Percentiles rank a stretch among this genome's conserved stretches.
These are phyloP conservation scores for Hyphochytrium catenoides DNA, from an alignment of 352 stramenopile genomes.

Conservation along the genomic window DNA sequence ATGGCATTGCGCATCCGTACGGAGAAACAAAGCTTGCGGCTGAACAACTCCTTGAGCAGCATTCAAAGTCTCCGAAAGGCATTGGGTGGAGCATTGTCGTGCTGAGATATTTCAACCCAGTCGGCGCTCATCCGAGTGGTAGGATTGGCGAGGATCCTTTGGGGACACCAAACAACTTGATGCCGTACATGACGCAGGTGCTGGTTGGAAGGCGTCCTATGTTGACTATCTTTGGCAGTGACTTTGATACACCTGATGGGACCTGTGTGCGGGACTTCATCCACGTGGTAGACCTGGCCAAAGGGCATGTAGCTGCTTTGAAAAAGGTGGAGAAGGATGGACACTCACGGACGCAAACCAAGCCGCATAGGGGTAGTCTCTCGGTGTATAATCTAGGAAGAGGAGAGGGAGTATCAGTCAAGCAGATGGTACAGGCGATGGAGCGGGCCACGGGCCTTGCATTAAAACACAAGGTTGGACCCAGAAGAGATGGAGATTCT, in stretches of 20 bases:
- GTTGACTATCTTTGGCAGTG: conserved; percentile 65
- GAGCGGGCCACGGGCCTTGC: conserved; percentile 35
- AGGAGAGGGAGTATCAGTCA: conserved; percentile 38
- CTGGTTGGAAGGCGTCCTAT: conserved; percentile 35
- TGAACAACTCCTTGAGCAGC: conserved; percentile 58
- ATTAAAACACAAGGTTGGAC: conserved; percentile 23
- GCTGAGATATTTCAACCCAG: conserved; percentile 77
- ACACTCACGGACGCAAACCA: conserved; percentile 7
- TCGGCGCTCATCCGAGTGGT: conserved; percentile 53
- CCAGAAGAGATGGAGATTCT: conserved; percentile 41
- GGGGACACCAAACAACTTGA: conserved; percentile 68
- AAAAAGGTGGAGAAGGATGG: conserved; percentile 16
- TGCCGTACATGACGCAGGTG: conserved; percentile 66
- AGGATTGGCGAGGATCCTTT: conserved; percentile 66
- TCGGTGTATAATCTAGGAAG: conserved; percentile 58
- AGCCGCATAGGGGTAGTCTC: conserved; percentile 11
- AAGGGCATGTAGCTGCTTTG: conserved; percentile 49
- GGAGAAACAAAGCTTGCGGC: conserved; percentile 74
- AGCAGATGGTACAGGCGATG: conserved; percentile 63
- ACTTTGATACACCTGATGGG: conserved; percentile 64
- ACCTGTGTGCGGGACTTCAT: conserved; percentile 75
- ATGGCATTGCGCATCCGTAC: conserved; percentile 61
- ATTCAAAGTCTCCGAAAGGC: conserved; percentile 11
- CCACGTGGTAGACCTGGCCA: conserved; percentile 68
- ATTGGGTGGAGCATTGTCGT: conserved; percentile 34